Evolutionary conservation across 768 basidiomycete species (phyloP).

Genomic region (Strobilomyces dryophilus): DNA sequence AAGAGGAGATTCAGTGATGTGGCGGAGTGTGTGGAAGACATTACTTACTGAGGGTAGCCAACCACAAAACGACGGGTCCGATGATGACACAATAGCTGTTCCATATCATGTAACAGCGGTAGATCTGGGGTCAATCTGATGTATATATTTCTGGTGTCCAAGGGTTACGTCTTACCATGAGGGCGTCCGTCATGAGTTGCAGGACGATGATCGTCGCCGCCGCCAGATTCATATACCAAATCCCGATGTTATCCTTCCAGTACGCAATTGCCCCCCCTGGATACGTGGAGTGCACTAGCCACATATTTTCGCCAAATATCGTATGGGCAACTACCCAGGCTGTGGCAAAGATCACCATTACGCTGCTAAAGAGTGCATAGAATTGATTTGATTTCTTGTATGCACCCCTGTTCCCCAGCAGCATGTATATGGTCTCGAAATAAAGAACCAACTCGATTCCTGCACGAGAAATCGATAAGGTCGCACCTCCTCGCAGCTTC

Average conservation of each 20-base stretch:
- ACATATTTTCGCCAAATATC: conserved; percentile 31
- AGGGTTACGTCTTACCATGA: conserved; percentile 6
- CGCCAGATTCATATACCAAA: conserved; percentile 29
- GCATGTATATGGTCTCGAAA: conserved; percentile 9
- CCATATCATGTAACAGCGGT: too few relatives aligned
- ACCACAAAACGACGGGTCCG: too few relatives aligned
- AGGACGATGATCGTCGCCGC: conserved; percentile 22
- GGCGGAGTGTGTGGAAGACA: too few relatives aligned
- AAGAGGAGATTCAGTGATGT: too few relatives aligned
- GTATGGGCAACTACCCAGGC: conserved; percentile 22
- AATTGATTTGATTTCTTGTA: conserved; percentile 11
- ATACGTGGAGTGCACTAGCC: conserved; percentile 32
- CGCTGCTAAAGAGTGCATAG: conserved; percentile 24
- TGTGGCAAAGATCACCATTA: conserved; percentile 27
- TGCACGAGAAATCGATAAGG: too few relatives aligned
- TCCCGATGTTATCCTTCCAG: conserved; percentile 18
- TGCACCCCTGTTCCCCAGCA: conserved; percentile 2
- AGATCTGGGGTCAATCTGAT: too few relatives aligned
- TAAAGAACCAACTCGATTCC: too few relatives aligned
- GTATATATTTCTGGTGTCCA: too few relatives aligned
- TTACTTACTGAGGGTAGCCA: too few relatives aligned
- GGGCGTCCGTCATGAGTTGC: conserved; percentile 35
- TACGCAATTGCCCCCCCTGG: conserved; percentile 36
- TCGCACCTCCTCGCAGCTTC: too few relatives aligned
- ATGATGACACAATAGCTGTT: too few relatives aligned